These are phyloP conservation scores for Prunus persica DNA, from an alignment of 306 rosid genomes.

Conservation along the genomic window DNA sequence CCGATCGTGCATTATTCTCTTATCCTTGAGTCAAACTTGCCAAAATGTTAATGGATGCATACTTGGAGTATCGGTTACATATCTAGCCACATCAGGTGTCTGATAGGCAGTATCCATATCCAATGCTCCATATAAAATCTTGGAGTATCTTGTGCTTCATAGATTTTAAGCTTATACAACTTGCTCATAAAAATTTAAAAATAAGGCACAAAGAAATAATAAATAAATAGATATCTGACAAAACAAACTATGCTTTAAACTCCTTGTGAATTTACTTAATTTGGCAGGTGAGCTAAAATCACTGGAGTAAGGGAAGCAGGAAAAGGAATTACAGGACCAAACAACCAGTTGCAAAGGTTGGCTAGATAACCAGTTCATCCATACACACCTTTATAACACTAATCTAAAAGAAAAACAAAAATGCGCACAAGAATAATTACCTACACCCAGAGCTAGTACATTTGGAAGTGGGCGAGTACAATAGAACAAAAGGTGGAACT, in stretches of 20 bases:
- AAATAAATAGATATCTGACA: background rate
- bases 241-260: too few relatives aligned
- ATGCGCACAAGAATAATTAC: slow-evolving; percentile 35
- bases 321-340: background rate
- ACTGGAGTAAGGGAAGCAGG: background rate
- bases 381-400: background rate
- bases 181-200: background rate
- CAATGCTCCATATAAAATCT: background rate
- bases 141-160: too few relatives aligned
- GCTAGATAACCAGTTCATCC: background rate
- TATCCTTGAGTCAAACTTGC: background rate
- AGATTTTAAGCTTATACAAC: background rate
- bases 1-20: background rate
- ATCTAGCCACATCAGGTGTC: background rate
- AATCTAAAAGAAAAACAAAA: background rate
- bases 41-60: background rate
- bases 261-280: too few relatives aligned
- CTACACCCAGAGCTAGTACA: slow-evolving; percentile 69
- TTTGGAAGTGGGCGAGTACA: slow-evolving; percentile 89
- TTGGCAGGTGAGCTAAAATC: too few relatives aligned
- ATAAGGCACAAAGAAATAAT: background rate
- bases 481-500: slow-evolving; percentile 87
- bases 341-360: background rate
- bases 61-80: background rate
- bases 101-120: background rate